Evolutionary conservation across 805 yeast genomes (phyloP).

Genomic region (Peterozyma xylosa): DNA sequence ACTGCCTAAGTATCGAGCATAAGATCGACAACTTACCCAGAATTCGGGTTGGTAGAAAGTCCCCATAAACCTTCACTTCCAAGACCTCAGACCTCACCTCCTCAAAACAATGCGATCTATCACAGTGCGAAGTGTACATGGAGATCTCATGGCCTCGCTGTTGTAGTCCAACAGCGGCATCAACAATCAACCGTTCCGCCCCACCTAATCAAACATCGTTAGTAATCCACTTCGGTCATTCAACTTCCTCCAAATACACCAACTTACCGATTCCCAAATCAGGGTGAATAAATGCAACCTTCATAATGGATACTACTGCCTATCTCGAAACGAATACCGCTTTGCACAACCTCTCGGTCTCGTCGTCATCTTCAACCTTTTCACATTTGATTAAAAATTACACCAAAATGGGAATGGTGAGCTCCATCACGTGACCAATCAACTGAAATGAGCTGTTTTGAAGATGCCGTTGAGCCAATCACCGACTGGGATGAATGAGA

Average conservation of each 20-base stretch:
- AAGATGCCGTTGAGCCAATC: too few species aligned
- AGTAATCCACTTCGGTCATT: background rate
- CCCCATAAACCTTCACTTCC: slow-evolving; percentile 71
- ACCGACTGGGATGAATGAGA: too few species aligned
- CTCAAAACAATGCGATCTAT: slow-evolving; percentile 80
- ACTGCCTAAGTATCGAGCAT: slow-evolving; percentile 78
- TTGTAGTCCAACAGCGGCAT: slow-evolving; percentile 86
- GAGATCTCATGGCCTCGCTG: slow-evolving; percentile 53
- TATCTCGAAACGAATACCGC: background rate
- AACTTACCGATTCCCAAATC: slow-evolving; percentile 80
- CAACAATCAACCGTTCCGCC: slow-evolving; percentile 95
- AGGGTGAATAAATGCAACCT: slow-evolving; percentile 86
- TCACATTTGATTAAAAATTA: background rate
- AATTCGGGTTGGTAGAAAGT: slow-evolving; percentile 68
- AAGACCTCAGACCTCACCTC: slow-evolving; percentile 61
- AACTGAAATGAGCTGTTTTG: too few species aligned
- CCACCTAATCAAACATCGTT: slow-evolving; percentile 39
- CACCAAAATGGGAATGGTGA: too few species aligned
- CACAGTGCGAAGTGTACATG: slow-evolving; percentile 88
- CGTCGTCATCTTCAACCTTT: background rate
- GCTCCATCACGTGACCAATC: too few species aligned
- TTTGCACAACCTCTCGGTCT: too few species aligned
- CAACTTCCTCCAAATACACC: background rate
- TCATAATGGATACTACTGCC: slow-evolving; percentile 21
- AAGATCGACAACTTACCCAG: slow-evolving; percentile 66